These are phyloP conservation scores for Pyrenophora graminea DNA, from an alignment of 2,329 filamentous ascomycete genomes.

Conservation along the genomic window DNA sequence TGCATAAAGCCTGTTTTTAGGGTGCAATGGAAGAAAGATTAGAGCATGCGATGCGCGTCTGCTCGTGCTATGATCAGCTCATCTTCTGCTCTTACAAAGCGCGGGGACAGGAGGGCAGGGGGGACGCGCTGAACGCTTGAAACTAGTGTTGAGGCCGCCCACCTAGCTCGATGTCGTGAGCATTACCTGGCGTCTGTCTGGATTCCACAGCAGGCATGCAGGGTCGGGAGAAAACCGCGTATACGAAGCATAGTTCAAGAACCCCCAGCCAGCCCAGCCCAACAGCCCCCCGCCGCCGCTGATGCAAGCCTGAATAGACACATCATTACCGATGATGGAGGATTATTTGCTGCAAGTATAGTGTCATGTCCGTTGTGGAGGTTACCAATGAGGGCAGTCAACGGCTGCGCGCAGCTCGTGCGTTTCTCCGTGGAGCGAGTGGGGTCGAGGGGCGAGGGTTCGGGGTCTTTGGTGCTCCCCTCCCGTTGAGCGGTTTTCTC, in stretches of 20 bases:
- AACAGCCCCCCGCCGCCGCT: too few species aligned
- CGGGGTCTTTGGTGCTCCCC: too few species aligned
- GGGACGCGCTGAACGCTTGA: not conserved
- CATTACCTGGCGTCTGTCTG: not conserved
- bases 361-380: not conserved
- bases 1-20: not conserved
- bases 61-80: constrained; percentile 5
- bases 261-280: not conserved
- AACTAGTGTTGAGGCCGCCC: constrained; percentile 1
- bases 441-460: too few species aligned
- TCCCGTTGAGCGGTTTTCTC: not conserved
- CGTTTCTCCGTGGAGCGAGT: too few species aligned
- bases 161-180: constrained; percentile 2
- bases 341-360: constrained; percentile 3
- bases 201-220: constrained; percentile 3
- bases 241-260: constrained; percentile 4
- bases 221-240: constrained; percentile 1
- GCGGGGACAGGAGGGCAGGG: not conserved
- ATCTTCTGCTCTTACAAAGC: not conserved
- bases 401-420: too few species aligned
- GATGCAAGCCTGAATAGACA: constrained; percentile 4
- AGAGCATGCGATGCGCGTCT: not conserved
- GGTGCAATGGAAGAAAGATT: not conserved
- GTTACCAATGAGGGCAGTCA: too few species aligned
- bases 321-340: constrained; percentile 4